Evolutionary conservation across 2,329 filamentous ascomycete species (phyloP), one percentile per base, ranked within the genome.

Genomic region (Pestalotiopsis sp.): DNA sequence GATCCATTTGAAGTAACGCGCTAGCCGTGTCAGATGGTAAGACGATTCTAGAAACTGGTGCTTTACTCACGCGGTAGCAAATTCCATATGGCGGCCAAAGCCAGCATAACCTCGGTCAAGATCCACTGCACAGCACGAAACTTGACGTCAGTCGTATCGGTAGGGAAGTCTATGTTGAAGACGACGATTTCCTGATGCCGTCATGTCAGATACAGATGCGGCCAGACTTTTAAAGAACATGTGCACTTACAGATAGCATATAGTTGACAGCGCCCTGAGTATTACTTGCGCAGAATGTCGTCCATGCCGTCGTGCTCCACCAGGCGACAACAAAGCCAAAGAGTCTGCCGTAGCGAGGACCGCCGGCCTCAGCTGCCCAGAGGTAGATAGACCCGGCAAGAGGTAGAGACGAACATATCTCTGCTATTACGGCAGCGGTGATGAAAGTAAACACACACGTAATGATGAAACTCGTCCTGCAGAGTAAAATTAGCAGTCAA

Each of bases 221-320:
- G 49, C 17, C 14, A 73, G 60, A 25, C 3, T 14, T 13, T 7
- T 2, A 27, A 17, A 4, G 20, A 4, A 23, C 14, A 13, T 59
- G 13, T 27, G 12, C 25, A 70, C 81, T 66, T 73, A 86, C 84
- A 57, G 85, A 82, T 61, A 86, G 82, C 82, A 87, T 84, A 64
- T 86, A 87, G 69, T 86, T 87, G 17, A 81, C 81, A 14, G 84
- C 84, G 31, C 81, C 79, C 69, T 86, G 85, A 0, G 84, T 86
- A 71, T 86, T 86, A 70, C 85, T 87, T 2, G 85, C 85, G 74
- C 84, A 86, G 68, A 87, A 87, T 0, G 85, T 89, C 2, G 87
- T 90, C 87, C 87, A 90, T 1, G 88, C 87, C 0, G 87, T 89
- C 0, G 86, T 89, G 72, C 85, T 87, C 87, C 87, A 90, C 87